phyloP scores from a whole-genome alignment of 768 basidiomycete species.

The Botryobasidium botryosum region DNA sequence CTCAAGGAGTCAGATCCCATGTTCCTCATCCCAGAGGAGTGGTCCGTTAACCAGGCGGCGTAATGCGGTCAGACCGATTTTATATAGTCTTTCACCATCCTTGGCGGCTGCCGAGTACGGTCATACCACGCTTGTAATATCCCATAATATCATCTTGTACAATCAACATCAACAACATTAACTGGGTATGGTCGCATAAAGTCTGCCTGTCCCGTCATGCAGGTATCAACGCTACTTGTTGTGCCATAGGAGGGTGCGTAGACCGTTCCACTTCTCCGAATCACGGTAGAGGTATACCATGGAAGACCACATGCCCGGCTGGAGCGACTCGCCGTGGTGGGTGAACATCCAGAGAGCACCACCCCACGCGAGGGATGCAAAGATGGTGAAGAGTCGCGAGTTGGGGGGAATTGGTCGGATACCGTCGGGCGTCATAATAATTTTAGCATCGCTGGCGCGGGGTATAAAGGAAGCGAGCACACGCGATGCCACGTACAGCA shows the following conservation, averaged over 20 bases:
- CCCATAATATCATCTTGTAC: too few species aligned
- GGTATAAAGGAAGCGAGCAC: constrained; percentile 86
- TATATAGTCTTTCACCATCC: too few species aligned
- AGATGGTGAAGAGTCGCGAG: constrained; percentile 65
- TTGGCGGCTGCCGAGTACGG: too few species aligned
- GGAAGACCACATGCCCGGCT: constrained; percentile 91
- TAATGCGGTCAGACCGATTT: too few species aligned
- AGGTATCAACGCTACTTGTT: constrained; percentile 35
- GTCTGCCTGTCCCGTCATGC: neutral
- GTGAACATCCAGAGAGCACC: constrained; percentile 94
- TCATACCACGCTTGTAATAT: too few species aligned
- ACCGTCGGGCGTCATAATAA: constrained; percentile 21
- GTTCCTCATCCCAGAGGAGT: too few species aligned
- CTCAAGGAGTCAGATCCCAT: too few species aligned
- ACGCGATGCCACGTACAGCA: constrained; percentile 87
- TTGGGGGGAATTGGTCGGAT: constrained; percentile 60
- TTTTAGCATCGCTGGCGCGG: constrained; percentile 33
- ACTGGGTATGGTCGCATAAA: too few species aligned
- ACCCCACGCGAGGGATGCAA: constrained; percentile 85
- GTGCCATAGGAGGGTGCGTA: constrained; percentile 82
- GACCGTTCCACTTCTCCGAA: constrained; percentile 68
- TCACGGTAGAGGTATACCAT: constrained; percentile 94
- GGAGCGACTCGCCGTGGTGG: constrained; percentile 74
- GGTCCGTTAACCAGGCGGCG: too few species aligned
- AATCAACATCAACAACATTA: too few species aligned